These are phyloP conservation scores for Aspergillus intermedius DNA, from an alignment of 2,329 filamentous ascomycete genomes.

Conservation along the genomic window DNA sequence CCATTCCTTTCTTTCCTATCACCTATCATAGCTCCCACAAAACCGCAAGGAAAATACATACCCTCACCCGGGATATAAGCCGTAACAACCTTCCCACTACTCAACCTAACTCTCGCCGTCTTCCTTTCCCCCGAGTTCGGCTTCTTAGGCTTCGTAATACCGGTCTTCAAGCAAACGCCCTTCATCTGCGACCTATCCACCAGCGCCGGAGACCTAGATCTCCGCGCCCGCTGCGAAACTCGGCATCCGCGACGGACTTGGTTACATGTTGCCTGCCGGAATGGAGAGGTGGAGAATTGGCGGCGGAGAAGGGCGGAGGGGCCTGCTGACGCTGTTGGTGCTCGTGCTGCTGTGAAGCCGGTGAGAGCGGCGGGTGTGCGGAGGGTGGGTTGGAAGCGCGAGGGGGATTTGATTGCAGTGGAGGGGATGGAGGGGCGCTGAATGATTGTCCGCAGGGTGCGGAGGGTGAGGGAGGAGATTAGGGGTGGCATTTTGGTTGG, in stretches of 20 bases:
- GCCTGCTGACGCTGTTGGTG: slow-evolving; percentile 17
- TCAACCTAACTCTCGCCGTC: slow-evolving; percentile 83
- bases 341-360: slow-evolving; percentile 6
- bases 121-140: slow-evolving; percentile 97
- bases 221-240: slow-evolving; percentile 69
- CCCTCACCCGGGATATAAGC: slow-evolving; percentile 95
- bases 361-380: slow-evolving; percentile 21
- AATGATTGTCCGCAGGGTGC: slow-evolving; percentile 28
- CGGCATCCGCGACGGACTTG: slow-evolving; percentile 73
- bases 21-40: background rate
- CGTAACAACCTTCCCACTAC: slow-evolving; percentile 77
- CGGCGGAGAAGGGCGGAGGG: slow-evolving; percentile 20
- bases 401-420: slow-evolving; percentile 15
- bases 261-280: slow-evolving; percentile 60
- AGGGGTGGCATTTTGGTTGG: slow-evolving; percentile 26
- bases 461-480: slow-evolving; percentile 28
- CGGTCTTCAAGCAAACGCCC: slow-evolving; percentile 92
- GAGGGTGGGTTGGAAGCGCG: slow-evolving; percentile 24
- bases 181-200: slow-evolving; percentile 74
- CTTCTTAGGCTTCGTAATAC: slow-evolving; percentile 93
- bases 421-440: slow-evolving; percentile 19
- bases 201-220: slow-evolving; percentile 81
- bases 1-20: background rate
- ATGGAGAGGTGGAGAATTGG: slow-evolving; percentile 54
- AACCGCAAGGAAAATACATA: slow-evolving; percentile 18